A percentile compares a stretch with the other conserved stretches of the same genome.
Conservation (phyloP, 306 rosid species). For the Senna tora region DNA sequence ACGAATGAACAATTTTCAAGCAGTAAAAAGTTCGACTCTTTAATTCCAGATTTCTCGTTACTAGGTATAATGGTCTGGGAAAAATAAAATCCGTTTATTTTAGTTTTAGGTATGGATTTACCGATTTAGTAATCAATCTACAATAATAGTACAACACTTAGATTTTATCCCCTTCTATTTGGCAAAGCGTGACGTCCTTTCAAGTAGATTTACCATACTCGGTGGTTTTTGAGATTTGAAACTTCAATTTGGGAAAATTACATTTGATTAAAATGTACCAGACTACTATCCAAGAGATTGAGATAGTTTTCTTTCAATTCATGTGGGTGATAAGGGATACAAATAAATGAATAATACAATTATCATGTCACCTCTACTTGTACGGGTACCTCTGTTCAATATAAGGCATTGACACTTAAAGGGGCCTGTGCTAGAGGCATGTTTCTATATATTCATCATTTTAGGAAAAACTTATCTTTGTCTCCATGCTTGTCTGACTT, state of each 20-base stretch:
- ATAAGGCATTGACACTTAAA: not conserved
- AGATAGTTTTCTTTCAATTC: not conserved
- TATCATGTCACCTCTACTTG: not conserved
- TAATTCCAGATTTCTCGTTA: too few species aligned
- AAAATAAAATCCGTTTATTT: too few species aligned
- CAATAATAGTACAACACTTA: not conserved
- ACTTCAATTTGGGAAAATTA: not conserved
- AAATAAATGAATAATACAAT: too few species aligned
- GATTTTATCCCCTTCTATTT: not conserved
- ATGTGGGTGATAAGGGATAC: not conserved
- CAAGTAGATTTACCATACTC: not conserved
- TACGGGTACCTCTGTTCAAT: not conserved
- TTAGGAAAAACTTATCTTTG: slow-evolving; percentile 9
- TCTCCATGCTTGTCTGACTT: slow-evolving; percentile 5
- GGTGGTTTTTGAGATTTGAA: not conserved
- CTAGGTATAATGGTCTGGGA: too few species aligned
- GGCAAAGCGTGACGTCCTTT: not conserved
- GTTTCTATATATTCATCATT: not conserved
- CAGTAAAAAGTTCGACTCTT: too few species aligned
- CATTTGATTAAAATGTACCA: not conserved
- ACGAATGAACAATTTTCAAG: too few species aligned
- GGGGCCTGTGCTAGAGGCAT: not conserved
- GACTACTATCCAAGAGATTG: not conserved
- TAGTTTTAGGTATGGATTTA: too few species aligned
- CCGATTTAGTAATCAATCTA: not conserved